phyloP scores from a whole-genome alignment of 495 filamentous ascomycete genomes.

The Aspergillus baeticus region DNA sequence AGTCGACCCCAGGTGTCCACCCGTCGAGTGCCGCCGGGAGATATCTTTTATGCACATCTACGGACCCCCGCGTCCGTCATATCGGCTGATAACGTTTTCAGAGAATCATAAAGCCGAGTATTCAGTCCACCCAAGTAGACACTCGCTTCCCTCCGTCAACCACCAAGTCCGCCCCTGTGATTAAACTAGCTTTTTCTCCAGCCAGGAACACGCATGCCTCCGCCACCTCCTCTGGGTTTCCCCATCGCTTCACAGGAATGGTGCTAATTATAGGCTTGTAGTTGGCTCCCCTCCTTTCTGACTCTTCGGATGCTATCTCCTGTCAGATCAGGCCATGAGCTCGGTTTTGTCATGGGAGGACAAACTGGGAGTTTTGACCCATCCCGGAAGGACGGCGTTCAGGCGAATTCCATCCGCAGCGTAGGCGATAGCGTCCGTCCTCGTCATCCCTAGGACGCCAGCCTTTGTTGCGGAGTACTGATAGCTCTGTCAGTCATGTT shows the following conservation, averaged over 20 bases:
- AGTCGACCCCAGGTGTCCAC: too few species aligned
- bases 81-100: too few species aligned
- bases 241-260: constrained; percentile 34
- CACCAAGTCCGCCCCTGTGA: constrained; percentile 35
- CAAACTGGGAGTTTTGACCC: background rate
- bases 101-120: too few species aligned
- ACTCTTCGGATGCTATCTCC: too few species aligned
- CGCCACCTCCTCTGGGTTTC: constrained; percentile 35
- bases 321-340: too few species aligned
- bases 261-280: background rate
- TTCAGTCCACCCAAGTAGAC: too few species aligned
- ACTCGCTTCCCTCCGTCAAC: constrained; percentile 28
- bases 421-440: background rate
- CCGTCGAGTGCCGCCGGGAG: too few species aligned
- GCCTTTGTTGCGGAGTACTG: background rate
- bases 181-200: constrained; percentile 33
- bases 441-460: background rate
- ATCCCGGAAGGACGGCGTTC: constrained; percentile 3
- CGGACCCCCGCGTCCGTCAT: too few species aligned
- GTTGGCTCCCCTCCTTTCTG: too few species aligned
- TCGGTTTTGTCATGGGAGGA: too few species aligned
- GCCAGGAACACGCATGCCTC: constrained; percentile 35
- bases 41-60: too few species aligned
- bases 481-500: background rate
- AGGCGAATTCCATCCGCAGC: background rate